Percentiles rank a stretch among this genome's conserved stretches.
phyloP scores from a whole-genome alignment of 1,284 basidiomycete species.

The Ustilago sp. region DNA sequence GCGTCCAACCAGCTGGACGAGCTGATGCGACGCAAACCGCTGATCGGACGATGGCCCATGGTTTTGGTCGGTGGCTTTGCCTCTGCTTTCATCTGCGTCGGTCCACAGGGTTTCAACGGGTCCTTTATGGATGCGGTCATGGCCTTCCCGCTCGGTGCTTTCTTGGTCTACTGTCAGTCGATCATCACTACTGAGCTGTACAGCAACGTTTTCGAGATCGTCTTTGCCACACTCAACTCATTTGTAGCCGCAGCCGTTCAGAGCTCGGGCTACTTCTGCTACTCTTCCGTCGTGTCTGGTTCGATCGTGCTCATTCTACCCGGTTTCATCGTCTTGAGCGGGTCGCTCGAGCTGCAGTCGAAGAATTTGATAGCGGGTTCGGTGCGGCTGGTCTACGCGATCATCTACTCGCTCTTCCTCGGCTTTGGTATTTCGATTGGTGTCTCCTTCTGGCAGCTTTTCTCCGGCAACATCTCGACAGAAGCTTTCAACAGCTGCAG shows the following conservation, averaged over 20 bases:
- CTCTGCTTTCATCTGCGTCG: slow-evolving; percentile 77
- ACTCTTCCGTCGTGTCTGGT: slow-evolving; percentile 83
- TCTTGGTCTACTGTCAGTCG: slow-evolving; percentile 73
- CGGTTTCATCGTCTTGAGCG: slow-evolving; percentile 73
- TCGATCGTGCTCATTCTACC: slow-evolving; percentile 89
- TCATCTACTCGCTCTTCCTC: slow-evolving; percentile 76
- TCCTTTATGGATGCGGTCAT: slow-evolving; percentile 84
- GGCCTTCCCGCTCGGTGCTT: slow-evolving; percentile 81
- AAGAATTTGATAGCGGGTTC: slow-evolving; percentile 72
- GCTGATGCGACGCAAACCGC: slow-evolving; percentile 77
- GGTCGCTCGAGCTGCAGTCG: slow-evolving; percentile 80
- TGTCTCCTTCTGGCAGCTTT: slow-evolving; percentile 62
- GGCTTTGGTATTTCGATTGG: slow-evolving; percentile 61
- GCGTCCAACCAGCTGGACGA: slow-evolving; percentile 80
- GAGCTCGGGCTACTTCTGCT: slow-evolving; percentile 76
- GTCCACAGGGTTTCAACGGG: slow-evolving; percentile 73
- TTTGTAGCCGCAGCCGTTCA: slow-evolving; percentile 75
- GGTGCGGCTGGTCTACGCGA: slow-evolving; percentile 84
- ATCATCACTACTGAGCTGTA: slow-evolving; percentile 77
- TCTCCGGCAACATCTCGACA: slow-evolving; percentile 33
- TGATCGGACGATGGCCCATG: slow-evolving; percentile 72
- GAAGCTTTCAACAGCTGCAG: slow-evolving; percentile 33
- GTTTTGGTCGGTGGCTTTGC: slow-evolving; percentile 84
- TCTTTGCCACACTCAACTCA: slow-evolving; percentile 81
- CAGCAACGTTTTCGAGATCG: slow-evolving; percentile 88